phyloP scores from a whole-genome alignment of 164 flowering plant species.

The Amborella trichopoda region DNA sequence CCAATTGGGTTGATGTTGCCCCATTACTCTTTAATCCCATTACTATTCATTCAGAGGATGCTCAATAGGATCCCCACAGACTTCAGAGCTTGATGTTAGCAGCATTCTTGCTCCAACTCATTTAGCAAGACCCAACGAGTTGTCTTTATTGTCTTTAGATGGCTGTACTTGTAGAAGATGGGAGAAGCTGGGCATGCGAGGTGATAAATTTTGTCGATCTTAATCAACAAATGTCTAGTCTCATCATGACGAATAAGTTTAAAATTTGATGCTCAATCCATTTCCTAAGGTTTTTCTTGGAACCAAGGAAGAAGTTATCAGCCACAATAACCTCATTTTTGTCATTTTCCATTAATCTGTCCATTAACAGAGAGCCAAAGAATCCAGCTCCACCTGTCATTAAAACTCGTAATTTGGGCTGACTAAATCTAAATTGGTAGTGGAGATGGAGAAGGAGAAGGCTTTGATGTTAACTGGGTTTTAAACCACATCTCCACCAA shows the following conservation, averaged over 20 bases:
- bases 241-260: conserved; percentile 23
- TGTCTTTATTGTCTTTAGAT: conserved; percentile 84
- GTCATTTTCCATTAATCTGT: conserved; percentile 50
- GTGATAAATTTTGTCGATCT: conserved; percentile 86
- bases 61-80: too few relatives aligned
- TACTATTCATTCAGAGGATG: conserved; percentile 4
- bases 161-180: conserved; percentile 84
- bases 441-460: too few relatives aligned
- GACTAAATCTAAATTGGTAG: too few relatives aligned
- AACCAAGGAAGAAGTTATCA: conserved; percentile 2
- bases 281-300: not conserved
- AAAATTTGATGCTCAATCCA: conserved; percentile 2
- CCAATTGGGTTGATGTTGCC: conserved; percentile 6
- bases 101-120: conserved; percentile 3
- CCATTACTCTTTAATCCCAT: conserved; percentile 3
- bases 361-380: conserved; percentile 64
- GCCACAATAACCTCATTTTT: conserved; percentile 43
- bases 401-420: conserved; percentile 60
- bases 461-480: too few relatives aligned
- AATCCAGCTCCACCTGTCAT: conserved; percentile 66
- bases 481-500: too few relatives aligned
- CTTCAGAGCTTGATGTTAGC: conserved; percentile 2
- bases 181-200: conserved; percentile 97
- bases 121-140: conserved; percentile 3
- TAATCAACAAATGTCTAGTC: conserved; percentile 60